phyloP scores from a whole-genome alignment of 2,329 filamentous ascomycete genomes.

The Aspergillus niger region DNA sequence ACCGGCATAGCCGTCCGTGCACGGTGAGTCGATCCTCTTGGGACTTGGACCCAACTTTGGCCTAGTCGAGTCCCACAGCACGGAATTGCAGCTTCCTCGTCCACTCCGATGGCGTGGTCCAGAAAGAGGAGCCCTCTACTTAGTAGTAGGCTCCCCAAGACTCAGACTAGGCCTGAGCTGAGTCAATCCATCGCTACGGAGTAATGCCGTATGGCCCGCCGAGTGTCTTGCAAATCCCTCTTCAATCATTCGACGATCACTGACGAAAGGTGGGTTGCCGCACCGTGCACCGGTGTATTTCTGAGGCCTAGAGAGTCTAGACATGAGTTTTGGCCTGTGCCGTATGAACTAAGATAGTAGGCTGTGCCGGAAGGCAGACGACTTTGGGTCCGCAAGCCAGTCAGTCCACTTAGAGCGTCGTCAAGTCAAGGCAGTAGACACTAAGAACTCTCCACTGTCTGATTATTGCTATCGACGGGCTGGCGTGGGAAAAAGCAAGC shows the following conservation, averaged over 20 bases:
- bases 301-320: neutral
- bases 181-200: constrained; percentile 17
- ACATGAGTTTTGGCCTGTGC: neutral
- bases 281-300: constrained; percentile 10
- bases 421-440: constrained; percentile 5
- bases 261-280: constrained; percentile 13
- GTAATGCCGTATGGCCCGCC: constrained; percentile 24
- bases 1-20: constrained; percentile 5
- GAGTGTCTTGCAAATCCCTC: constrained; percentile 15
- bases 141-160: neutral
- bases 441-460: neutral
- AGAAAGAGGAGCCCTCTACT: constrained; percentile 2
- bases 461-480: constrained; percentile 5
- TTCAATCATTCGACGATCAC: constrained; percentile 15
- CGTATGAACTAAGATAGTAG: neutral
- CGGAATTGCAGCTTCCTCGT: neutral
- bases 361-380: neutral
- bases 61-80: constrained; percentile 8
- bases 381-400: neutral
- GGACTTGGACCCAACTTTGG: neutral
- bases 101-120: neutral
- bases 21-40: neutral
- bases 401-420: neutral
- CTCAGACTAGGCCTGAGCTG: neutral
- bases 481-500: constrained; percentile 14